These are phyloP conservation scores for Scutellaria barbata DNA, from an alignment of 257 asterid species.

Conservation along the genomic window DNA sequence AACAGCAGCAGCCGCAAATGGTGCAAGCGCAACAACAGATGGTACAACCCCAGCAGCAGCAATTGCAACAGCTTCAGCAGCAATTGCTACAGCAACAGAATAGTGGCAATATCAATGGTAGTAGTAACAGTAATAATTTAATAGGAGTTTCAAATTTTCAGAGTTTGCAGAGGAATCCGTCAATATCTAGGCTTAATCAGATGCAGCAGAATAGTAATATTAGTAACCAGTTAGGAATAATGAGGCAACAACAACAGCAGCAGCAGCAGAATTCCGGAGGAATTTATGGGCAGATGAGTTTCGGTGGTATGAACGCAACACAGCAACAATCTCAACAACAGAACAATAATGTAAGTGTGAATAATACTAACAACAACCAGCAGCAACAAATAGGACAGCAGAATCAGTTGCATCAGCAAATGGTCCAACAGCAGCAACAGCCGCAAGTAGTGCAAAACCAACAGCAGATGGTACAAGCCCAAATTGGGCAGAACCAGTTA, in stretches of 20 bases:
- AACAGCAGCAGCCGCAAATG: slow-evolving; percentile 43
- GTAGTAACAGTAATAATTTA: slow-evolving; percentile 46
- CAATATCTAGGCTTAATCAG: slow-evolving; percentile 72
- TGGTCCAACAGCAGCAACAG: slow-evolving; percentile 37
- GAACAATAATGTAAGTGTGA: slow-evolving; percentile 27
- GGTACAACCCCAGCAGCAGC: slow-evolving; percentile 58
- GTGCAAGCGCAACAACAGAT: slow-evolving; percentile 45
- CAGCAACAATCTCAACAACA: slow-evolving; percentile 49
- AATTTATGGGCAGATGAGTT: slow-evolving; percentile 78
- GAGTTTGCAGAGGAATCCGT: slow-evolving; percentile 71
- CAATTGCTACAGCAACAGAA: slow-evolving; percentile 57
- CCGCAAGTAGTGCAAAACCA: slow-evolving; percentile 39
- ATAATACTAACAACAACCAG: slow-evolving; percentile 37
- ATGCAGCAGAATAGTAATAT: slow-evolving; percentile 60
- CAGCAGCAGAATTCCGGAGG: slow-evolving; percentile 33
- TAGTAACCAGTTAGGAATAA: slow-evolving; percentile 50
- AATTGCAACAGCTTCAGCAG: slow-evolving; percentile 56
- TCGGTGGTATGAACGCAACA: slow-evolving; percentile 53
- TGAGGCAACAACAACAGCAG: slow-evolving; percentile 52
- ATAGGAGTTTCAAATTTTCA: slow-evolving; percentile 61
- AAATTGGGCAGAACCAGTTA: slow-evolving; percentile 18
- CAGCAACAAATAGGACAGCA: slow-evolving; percentile 56
- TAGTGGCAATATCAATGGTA: slow-evolving; percentile 33
- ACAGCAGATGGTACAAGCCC: slow-evolving; percentile 26
- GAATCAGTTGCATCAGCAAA: slow-evolving; percentile 42